Percentiles rank a stretch among this genome's conserved stretches.
phyloP scores from a whole-genome alignment of 2,329 filamentous ascomycete genomes.

The Knufia fluminis region DNA sequence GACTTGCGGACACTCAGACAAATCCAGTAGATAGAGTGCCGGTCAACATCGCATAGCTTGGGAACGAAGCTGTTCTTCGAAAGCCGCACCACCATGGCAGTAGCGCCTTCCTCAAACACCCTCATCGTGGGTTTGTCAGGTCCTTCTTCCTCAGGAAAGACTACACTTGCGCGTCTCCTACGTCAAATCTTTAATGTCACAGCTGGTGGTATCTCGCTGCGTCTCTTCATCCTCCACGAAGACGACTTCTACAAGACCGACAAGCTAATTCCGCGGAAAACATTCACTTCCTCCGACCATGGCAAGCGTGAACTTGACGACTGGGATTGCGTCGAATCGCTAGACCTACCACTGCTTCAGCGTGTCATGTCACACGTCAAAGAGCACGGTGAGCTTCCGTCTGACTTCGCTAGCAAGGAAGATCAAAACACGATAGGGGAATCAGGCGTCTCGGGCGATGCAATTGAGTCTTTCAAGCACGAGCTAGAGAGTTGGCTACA shows the following conservation, averaged over 20 bases:
- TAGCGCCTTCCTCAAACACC: neutral
- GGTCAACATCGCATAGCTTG: too few relatives aligned
- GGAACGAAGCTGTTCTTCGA: neutral
- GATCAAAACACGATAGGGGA: constrained; percentile 48
- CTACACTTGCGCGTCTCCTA: constrained; percentile 77
- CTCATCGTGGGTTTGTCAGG: constrained; percentile 70
- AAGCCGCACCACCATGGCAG: neutral
- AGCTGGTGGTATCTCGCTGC: neutral
- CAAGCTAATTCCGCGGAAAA: constrained; percentile 39
- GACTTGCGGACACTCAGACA: too few relatives aligned
- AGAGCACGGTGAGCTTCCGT: constrained; percentile 44
- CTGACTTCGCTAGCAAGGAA: constrained; percentile 45
- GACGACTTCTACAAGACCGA: constrained; percentile 94
- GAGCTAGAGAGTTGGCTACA: constrained; percentile 12
- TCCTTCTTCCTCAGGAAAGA: constrained; percentile 89
- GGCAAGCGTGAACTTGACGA: constrained; percentile 54
- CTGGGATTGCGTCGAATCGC: constrained; percentile 80
- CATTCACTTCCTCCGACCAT: constrained; percentile 37
- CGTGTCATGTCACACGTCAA: constrained; percentile 62
- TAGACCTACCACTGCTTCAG: constrained; percentile 62
- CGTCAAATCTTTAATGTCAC: constrained; percentile 62
- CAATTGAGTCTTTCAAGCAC: constrained; percentile 22
- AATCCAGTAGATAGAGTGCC: too few relatives aligned
- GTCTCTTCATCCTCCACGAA: constrained; percentile 70
- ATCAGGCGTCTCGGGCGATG: constrained; percentile 26